Percentiles rank a stretch among this genome's conserved stretches.
Evolutionary conservation across 345 rosid genomes (phyloP).

Genomic region (Gossypium arboreum): DNA sequence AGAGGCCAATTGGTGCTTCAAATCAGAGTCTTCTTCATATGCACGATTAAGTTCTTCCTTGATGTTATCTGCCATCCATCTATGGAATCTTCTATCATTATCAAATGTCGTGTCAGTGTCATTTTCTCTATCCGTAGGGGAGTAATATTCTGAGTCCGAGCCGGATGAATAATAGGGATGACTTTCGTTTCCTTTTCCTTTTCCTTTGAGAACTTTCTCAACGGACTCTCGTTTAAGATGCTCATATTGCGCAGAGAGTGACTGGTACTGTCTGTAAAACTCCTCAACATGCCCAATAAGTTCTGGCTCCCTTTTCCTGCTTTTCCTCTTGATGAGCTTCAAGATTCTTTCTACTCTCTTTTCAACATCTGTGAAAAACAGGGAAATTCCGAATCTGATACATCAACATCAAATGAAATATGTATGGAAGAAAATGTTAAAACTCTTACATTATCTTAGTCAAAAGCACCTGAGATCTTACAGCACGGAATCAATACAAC

Average conservation of each 20-base stretch:
- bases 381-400: slow-evolving; percentile 44
- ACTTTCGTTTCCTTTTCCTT: slow-evolving; percentile 38
- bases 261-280: slow-evolving; percentile 61
- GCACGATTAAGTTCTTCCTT: slow-evolving; percentile 22
- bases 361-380: slow-evolving; percentile 56
- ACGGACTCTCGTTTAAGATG: slow-evolving; percentile 60
- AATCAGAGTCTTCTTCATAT: slow-evolving; percentile 18
- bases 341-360: slow-evolving; percentile 66
- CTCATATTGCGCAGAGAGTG: slow-evolving; percentile 60
- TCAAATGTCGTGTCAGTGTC: neutral
- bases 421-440: neutral
- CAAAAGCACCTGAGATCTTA: neutral
- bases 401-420: neutral
- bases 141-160: slow-evolving; percentile 56
- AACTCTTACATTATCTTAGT: neutral
- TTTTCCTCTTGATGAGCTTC: slow-evolving; percentile 56
- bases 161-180: slow-evolving; percentile 75
- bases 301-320: slow-evolving; percentile 45
- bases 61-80: slow-evolving; percentile 12
- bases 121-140: slow-evolving; percentile 49
- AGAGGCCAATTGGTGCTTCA: slow-evolving; percentile 25
- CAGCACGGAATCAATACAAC: neutral
- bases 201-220: slow-evolving; percentile 44
- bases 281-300: slow-evolving; percentile 64
- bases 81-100: neutral